Evolutionary conservation across 306 rosid genomes (phyloP).

Genomic region (Lathyrus sativus): DNA sequence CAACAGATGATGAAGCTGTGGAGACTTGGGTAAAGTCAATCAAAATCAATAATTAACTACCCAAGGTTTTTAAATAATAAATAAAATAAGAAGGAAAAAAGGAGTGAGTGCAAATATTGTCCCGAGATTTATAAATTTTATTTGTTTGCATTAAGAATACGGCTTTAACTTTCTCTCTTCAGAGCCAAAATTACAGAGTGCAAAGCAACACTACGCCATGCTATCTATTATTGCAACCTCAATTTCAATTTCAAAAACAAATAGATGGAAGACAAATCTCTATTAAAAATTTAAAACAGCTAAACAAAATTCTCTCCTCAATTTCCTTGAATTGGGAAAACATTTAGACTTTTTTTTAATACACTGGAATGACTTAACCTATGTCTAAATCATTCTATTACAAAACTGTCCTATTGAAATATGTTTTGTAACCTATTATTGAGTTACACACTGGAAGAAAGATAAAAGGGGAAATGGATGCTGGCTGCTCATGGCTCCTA

Average conservation of each 20-base stretch:
- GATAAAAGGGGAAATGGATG: slow-evolving; percentile 26
- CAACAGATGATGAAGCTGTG: slow-evolving; percentile 10
- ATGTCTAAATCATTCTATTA: slow-evolving; percentile 29
- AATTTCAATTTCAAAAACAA: slow-evolving; percentile 22
- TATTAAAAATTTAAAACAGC: background rate
- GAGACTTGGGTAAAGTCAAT: background rate
- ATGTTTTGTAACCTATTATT: slow-evolving; percentile 37
- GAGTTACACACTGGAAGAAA: slow-evolving; percentile 26
- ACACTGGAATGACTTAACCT: slow-evolving; percentile 33
- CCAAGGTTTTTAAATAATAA: background rate
- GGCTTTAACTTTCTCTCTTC: background rate
- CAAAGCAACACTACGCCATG: slow-evolving; percentile 25
- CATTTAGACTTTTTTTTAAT: slow-evolving; percentile 20
- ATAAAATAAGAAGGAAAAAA: background rate
- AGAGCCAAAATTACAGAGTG: slow-evolving; percentile 9
- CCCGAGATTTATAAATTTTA: slow-evolving; percentile 4
- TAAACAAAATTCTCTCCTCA: slow-evolving; percentile 26
- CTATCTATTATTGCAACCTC: background rate
- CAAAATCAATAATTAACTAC: background rate
- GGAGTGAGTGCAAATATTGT: slow-evolving; percentile 20
- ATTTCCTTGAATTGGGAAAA: slow-evolving; percentile 31
- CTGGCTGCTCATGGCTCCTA: slow-evolving; percentile 32
- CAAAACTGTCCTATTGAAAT: slow-evolving; percentile 37
- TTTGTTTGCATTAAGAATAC: slow-evolving; percentile 11
- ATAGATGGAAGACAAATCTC: slow-evolving; percentile 18